Percentiles rank a stretch among this genome's conserved stretches.
These are phyloP conservation scores for Eucalyptus leucophloia DNA, from an alignment of 345 rosid species.

Conservation along the genomic window DNA sequence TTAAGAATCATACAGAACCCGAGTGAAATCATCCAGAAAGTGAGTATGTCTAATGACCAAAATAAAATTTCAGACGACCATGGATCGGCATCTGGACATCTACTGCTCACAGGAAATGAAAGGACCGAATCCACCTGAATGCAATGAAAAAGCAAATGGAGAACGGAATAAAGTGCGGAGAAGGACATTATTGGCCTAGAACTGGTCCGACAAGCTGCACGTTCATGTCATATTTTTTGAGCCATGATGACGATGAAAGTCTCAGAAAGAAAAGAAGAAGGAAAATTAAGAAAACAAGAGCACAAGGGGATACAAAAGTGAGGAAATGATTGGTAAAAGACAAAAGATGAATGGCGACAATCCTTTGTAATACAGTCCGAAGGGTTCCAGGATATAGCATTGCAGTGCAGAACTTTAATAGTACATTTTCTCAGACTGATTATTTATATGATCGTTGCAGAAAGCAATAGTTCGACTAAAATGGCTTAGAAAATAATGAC, in stretches of 20 bases:
- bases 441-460: not conserved
- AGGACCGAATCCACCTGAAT: not conserved
- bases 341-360: not conserved
- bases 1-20: not conserved
- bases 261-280: not conserved
- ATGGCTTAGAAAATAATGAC: not conserved
- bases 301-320: not conserved
- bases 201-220: not conserved
- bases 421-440: not conserved
- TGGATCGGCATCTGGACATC: not conserved
- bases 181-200: not conserved
- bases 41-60: not conserved
- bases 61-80: not conserved
- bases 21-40: not conserved
- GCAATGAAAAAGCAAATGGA: not conserved
- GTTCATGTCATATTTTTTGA: not conserved
- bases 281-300: not conserved
- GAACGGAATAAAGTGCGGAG: not conserved
- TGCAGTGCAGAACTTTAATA: not conserved
- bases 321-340: not conserved
- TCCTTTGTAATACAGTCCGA: not conserved
- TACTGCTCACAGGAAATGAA: not conserved
- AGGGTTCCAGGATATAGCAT: not conserved
- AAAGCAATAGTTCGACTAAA: not conserved
- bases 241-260: not conserved